Evolutionary conservation across 805 yeast species (phyloP).

Genomic region (Dipodascopsis tothii): DNA sequence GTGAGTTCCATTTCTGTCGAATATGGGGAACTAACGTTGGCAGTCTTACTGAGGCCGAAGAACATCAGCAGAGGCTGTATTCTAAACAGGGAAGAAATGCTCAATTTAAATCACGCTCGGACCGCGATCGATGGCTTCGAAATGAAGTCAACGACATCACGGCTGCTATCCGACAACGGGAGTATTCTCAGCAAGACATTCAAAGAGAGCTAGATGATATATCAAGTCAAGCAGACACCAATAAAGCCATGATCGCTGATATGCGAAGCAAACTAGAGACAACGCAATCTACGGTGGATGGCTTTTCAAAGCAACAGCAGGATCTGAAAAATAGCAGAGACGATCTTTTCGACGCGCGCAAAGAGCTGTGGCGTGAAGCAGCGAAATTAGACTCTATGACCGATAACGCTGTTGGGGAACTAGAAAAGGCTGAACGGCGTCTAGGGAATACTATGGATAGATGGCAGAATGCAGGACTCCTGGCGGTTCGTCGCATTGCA

Average conservation of each 20-base stretch:
- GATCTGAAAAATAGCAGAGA: conserved; percentile 22
- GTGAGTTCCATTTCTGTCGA: not conserved
- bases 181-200: conserved; percentile 28
- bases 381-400: conserved; percentile 51
- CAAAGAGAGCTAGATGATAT: conserved; percentile 17
- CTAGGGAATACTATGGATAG: conserved; percentile 72
- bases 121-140: conserved; percentile 63
- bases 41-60: conserved; percentile 16
- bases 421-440: conserved; percentile 48
- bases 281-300: conserved; percentile 21
- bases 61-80: conserved; percentile 37
- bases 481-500: conserved; percentile 58
- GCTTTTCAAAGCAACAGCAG: conserved; percentile 15
- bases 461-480: conserved; percentile 59
- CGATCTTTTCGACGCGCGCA: conserved; percentile 56
- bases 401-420: conserved; percentile 49
- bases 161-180: conserved; percentile 30
- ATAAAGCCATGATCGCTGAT: conserved; percentile 8
- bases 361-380: conserved; percentile 71
- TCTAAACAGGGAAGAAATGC: conserved; percentile 65
- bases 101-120: conserved; percentile 46
- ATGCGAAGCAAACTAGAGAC: conserved; percentile 18
- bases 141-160: conserved; percentile 41
- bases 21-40: not conserved
- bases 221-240: conserved; percentile 12